A percentile compares a stretch with the other conserved stretches of the same genome.
Evolutionary conservation across 495 filamentous ascomycete species (phyloP).

Genomic region (Trypethelium eluteriae): DNA sequence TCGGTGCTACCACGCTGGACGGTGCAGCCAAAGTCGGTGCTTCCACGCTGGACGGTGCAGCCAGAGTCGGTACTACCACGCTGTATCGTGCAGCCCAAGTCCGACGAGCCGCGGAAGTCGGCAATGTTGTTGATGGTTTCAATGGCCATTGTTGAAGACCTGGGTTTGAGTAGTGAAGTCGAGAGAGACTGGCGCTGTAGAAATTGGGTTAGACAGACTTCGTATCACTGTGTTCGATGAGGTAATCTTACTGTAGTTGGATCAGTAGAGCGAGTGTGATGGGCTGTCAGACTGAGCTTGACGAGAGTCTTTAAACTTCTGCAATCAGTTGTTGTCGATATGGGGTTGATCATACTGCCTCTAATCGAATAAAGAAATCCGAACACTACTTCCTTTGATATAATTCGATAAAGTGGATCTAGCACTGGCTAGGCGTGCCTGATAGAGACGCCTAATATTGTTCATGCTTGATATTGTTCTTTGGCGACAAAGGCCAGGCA

Average conservation of each 20-base stretch:
- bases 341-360: background rate
- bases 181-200: background rate
- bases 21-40: background rate
- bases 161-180: background rate
- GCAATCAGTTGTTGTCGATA: background rate
- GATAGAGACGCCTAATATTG: background rate
- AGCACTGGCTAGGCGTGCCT: background rate
- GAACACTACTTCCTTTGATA: background rate
- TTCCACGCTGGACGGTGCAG: background rate
- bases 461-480: constrained; percentile 11
- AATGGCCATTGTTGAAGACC: background rate
- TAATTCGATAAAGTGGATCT: background rate
- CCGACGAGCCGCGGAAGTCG: background rate
- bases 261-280: background rate
- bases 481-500: background rate
- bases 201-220: background rate
- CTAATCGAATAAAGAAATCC: background rate
- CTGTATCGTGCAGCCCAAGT: background rate
- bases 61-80: background rate
- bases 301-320: background rate
- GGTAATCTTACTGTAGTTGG: background rate
- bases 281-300: background rate
- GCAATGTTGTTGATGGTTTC: background rate
- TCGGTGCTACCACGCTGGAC: background rate
- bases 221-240: background rate